Base-by-base conservation (phyloP, 2,329 filamentous ascomycete species). In the Xylariaceae sp. region DNA sequence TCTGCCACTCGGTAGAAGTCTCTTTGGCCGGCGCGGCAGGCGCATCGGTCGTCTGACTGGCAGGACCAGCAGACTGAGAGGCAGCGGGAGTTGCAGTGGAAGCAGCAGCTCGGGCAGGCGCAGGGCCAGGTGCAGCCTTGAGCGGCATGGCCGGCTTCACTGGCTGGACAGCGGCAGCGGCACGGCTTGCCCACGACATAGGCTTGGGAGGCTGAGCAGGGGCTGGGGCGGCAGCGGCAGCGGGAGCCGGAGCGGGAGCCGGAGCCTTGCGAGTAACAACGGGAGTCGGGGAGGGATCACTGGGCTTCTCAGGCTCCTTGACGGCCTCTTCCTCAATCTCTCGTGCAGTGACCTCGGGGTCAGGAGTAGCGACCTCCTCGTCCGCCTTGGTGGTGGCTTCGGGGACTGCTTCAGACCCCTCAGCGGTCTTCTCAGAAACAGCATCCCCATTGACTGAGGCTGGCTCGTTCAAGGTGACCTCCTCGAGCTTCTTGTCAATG, bases 1-100 rank as follows among this genome's bases (percentile, higher is more conserved):
- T 92, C 71, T 96, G 92, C 94, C 94, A 99, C 64, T 89, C 89
- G 52, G 78, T 72, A 52, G 75, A 75, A 38, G 73, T 66, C 54
- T 87, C 81, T 76, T 78, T 83, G 27, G 58, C 30, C n/a, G 62
- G 52, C n/a, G 66, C 49, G 4, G 53, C 49, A 27, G 73, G 62
- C 6, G 52, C 45, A n/a, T 55, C 31, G 38, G 62, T 64, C 66
- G 50, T 32, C 49, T 63, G 61, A 42, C 67, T 52, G 17, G 68
- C 51, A 18, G 77, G 77, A 48, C 87, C 75, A 55, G 73, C 56
- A 32, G 45, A 11, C 30, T 73, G 64, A 14, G 71, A 47, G 46
- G 77, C 68, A 43, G 73, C 68, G 69, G 56, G 48, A 65, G 64
- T 10, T 32, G 49, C n/a, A 14, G 69, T 55, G 43, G 73, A 51